Percentiles rank a stretch among this genome's conserved stretches.
phyloP scores from a whole-genome alignment of 2,329 filamentous ascomycete genomes.

The Cercospora sp. region DNA sequence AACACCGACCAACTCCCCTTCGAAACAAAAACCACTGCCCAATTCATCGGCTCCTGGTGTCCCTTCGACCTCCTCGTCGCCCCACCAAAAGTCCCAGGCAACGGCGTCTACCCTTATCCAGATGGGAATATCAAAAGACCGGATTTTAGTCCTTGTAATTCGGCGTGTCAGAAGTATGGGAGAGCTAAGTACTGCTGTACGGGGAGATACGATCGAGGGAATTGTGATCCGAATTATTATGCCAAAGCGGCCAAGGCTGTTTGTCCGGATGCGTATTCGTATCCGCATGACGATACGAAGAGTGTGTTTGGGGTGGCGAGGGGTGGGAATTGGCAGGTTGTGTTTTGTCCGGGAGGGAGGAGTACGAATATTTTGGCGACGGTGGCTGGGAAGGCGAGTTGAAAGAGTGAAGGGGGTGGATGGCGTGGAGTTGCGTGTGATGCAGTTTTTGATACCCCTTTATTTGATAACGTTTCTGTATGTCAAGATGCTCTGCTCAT shows the following conservation, averaged over 20 bases:
- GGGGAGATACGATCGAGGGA: constrained; percentile 64
- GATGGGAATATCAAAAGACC: constrained; percentile 71
- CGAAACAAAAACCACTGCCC: constrained; percentile 60
- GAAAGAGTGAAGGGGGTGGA: not conserved
- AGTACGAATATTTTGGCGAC: constrained; percentile 51
- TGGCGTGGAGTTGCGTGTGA: not conserved
- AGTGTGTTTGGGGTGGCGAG: constrained; percentile 60
- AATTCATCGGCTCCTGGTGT: constrained; percentile 68
- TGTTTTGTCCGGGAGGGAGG: constrained; percentile 68
- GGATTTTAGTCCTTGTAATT: constrained; percentile 74
- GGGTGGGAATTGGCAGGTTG: constrained; percentile 75
- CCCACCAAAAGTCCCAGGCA: constrained; percentile 67
- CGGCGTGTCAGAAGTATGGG: constrained; percentile 71
- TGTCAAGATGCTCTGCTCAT: too few relatives aligned
- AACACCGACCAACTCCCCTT: constrained; percentile 66
- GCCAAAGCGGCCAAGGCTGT: constrained; percentile 69
- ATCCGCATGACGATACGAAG: constrained; percentile 60
- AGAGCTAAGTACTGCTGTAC: constrained; percentile 72
- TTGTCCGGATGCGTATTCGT: constrained; percentile 84
- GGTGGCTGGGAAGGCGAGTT: constrained; percentile 1
- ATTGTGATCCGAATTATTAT: constrained; percentile 69
- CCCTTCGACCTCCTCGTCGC: constrained; percentile 74
- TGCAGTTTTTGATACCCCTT: not conserved
- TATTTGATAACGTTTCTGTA: not conserved
- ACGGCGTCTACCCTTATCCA: constrained; percentile 78